phyloP scores from a whole-genome alignment of 1,139 yeast species.

The Suhomyces anneliseae region DNA sequence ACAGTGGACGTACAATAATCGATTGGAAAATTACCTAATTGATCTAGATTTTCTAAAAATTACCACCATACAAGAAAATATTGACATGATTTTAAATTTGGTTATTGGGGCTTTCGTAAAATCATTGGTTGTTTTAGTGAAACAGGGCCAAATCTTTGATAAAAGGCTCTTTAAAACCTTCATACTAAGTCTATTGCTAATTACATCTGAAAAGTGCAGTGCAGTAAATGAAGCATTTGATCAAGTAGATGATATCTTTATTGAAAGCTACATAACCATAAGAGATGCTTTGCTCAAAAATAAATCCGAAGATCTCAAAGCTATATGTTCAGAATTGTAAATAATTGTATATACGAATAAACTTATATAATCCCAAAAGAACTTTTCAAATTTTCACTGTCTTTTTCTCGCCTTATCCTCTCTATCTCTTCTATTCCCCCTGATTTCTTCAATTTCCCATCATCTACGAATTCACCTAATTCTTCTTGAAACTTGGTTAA shows the following conservation, averaged over 20 bases:
- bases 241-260: slow-evolving; percentile 3
- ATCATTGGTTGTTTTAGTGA: slow-evolving; percentile 1
- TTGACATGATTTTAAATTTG: slow-evolving; percentile 8
- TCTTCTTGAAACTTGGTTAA: slow-evolving; percentile 78
- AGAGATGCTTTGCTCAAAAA: slow-evolving; percentile 6
- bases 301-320: slow-evolving; percentile 1
- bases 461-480: slow-evolving; percentile 82
- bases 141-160: slow-evolving; percentile 3
- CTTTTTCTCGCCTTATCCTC: slow-evolving; percentile 62
- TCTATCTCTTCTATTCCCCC: slow-evolving; percentile 92
- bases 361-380: slow-evolving; percentile 33
- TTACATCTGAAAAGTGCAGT: slow-evolving; percentile 3
- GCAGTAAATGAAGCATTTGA: slow-evolving; percentile 4
- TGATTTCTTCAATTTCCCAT: slow-evolving; percentile 67
- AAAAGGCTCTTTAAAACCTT: slow-evolving; percentile 9
- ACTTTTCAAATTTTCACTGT: slow-evolving; percentile 62
- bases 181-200: slow-evolving; percentile 7
- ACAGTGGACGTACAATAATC: slow-evolving; percentile 12
- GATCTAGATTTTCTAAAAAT: slow-evolving; percentile 12
- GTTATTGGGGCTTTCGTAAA: slow-evolving; percentile 10
- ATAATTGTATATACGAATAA: background rate
- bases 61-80: slow-evolving; percentile 11
- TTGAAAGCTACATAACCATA: slow-evolving; percentile 2
- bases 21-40: slow-evolving; percentile 15
- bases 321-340: background rate